Evolutionary conservation across 805 yeast genomes (phyloP).

Genomic region (Myxozyma mucilagina): DNA sequence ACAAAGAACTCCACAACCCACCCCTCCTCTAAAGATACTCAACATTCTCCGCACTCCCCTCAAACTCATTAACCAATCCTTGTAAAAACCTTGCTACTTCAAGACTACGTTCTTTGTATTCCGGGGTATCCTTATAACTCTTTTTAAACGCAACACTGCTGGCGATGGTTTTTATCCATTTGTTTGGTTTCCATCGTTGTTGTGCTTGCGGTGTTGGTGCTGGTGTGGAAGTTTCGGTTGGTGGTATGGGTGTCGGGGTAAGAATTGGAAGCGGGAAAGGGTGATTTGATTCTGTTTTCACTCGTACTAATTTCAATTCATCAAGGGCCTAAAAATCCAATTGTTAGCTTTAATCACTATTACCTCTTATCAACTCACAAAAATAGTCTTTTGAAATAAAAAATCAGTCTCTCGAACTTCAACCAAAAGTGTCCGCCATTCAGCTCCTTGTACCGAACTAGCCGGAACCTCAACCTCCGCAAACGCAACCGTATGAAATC

Average conservation of each 20-base stretch:
- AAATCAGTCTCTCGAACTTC: conserved; percentile 8
- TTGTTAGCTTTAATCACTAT: not conserved
- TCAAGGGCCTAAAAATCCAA: not conserved
- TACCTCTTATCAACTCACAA: not conserved
- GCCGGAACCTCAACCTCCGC: not conserved
- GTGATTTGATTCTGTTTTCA: not conserved
- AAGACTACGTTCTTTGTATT: not conserved
- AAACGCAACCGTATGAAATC: conserved; percentile 2
- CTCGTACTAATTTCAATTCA: not conserved
- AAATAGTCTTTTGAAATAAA: not conserved
- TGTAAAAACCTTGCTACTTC: not conserved
- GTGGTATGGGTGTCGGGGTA: not conserved
- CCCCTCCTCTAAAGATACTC: too few species aligned
- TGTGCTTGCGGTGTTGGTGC: not conserved
- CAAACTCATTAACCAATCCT: too few species aligned
- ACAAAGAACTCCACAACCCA: too few species aligned
- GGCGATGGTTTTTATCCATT: not conserved
- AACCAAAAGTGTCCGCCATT: conserved; percentile 3
- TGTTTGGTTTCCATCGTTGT: not conserved
- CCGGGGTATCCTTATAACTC: not conserved
- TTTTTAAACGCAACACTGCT: not conserved
- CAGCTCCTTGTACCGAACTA: not conserved
- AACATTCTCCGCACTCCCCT: too few species aligned
- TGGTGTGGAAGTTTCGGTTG: not conserved
- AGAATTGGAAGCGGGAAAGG: not conserved